A percentile compares a stretch with the other conserved stretches of the same genome.
These are phyloP conservation scores for Trametes cinnabarina DNA, from an alignment of 768 basidiomycete genomes.

Conservation along the genomic window DNA sequence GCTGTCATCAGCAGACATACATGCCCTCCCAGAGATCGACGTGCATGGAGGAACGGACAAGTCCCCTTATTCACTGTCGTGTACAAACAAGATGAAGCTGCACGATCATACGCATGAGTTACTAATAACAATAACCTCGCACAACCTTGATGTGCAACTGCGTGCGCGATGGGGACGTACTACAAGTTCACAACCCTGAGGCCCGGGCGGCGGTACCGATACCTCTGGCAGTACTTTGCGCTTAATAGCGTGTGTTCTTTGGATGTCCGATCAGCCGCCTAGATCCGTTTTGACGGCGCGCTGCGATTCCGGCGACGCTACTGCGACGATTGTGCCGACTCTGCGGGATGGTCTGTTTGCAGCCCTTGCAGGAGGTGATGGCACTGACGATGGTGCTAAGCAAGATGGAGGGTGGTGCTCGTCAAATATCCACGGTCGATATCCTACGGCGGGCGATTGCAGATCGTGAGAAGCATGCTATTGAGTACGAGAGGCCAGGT, in stretches of 20 bases:
- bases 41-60: neutral
- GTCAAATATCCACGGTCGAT: neutral
- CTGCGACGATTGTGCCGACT: too few species aligned
- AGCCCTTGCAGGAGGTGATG: neutral
- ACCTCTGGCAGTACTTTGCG: too few species aligned
- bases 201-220: too few species aligned
- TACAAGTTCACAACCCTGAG: too few species aligned
- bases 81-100: neutral
- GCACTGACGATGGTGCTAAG: neutral
- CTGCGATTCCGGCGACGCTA: neutral
- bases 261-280: neutral
- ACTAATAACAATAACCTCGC: too few species aligned
- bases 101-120: too few species aligned
- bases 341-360: too few species aligned
- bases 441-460: neutral
- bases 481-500: neutral
- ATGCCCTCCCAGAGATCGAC: neutral
- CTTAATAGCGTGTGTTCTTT: too few species aligned
- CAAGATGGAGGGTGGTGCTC: neutral
- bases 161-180: too few species aligned
- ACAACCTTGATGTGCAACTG: too few species aligned
- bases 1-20: constrained; percentile 4
- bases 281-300: neutral
- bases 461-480: neutral
- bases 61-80: neutral